Evolutionary conservation across 1,139 yeast genomes (phyloP).

Genomic region (Meyerozyma athensensis): DNA sequence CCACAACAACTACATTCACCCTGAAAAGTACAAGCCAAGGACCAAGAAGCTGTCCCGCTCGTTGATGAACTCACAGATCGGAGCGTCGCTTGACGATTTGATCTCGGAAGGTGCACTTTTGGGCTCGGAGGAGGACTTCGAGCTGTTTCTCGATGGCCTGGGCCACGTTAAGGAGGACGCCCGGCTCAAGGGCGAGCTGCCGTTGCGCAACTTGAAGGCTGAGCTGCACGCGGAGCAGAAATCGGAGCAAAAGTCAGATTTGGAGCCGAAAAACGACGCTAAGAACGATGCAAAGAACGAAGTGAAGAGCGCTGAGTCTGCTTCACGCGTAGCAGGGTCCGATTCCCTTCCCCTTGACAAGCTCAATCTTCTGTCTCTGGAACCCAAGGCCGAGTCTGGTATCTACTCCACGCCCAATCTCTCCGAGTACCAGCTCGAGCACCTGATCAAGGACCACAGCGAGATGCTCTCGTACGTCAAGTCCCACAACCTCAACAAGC

Average conservation of each 20-base stretch:
- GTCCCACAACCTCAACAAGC: slow-evolving; percentile 26
- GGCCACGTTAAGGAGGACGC: slow-evolving; percentile 50
- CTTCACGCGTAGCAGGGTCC: too few species aligned
- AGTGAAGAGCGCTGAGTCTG: too few species aligned
- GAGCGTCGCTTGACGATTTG: slow-evolving; percentile 52
- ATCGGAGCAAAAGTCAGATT: too few species aligned
- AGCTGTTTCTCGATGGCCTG: slow-evolving; percentile 44
- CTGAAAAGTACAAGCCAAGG: slow-evolving; percentile 31
- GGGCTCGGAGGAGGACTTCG: slow-evolving; percentile 55
- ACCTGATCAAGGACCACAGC: slow-evolving; percentile 35
- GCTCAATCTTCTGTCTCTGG: too few species aligned
- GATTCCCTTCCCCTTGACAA: too few species aligned
- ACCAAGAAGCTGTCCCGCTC: slow-evolving; percentile 10
- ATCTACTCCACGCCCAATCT: slow-evolving; percentile 43
- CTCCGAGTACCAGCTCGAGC: slow-evolving; percentile 42
- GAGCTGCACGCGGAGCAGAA: too few species aligned
- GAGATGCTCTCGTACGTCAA: slow-evolving; percentile 32
- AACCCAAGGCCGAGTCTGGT: slow-evolving; percentile 5
- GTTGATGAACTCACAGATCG: slow-evolving; percentile 20
- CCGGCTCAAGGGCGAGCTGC: too few species aligned
- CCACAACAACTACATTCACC: slow-evolving; percentile 46
- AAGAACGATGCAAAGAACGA: too few species aligned
- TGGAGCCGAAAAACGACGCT: too few species aligned
- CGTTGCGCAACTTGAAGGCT: too few species aligned
- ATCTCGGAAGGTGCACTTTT: slow-evolving; percentile 57